A percentile compares a stretch with the other conserved stretches of the same genome.
Conservation (phyloP, 106 monocot species). For the Phalaenopsis equestris region DNA sequence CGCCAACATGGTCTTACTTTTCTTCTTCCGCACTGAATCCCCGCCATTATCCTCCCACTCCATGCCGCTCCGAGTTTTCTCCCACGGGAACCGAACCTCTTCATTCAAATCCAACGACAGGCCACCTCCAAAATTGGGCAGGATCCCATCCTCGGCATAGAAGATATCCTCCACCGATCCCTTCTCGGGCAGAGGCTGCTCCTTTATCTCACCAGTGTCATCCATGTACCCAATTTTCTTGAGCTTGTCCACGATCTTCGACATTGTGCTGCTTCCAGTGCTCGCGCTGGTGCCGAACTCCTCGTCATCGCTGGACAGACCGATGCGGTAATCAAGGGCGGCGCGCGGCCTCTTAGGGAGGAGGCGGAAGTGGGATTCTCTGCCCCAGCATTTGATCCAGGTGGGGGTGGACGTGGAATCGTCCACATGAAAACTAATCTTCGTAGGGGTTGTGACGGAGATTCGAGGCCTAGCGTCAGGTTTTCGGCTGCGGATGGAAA, state of each 20-base stretch:
- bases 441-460: neutral
- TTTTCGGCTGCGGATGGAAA: conserved; percentile 8
- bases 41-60: conserved; percentile 5
- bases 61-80: conserved; percentile 28
- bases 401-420: neutral
- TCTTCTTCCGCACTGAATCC: conserved; percentile 27
- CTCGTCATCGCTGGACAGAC: conserved; percentile 54
- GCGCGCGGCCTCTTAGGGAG: conserved; percentile 28
- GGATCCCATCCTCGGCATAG: conserved; percentile 68
- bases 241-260: conserved; percentile 63
- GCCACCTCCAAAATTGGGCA: conserved; percentile 66
- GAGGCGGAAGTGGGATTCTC: conserved; percentile 4
- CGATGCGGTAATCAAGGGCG: conserved; percentile 39
- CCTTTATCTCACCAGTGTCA: conserved; percentile 18
- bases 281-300: conserved; percentile 61
- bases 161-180: conserved; percentile 88
- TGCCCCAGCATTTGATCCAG: conserved; percentile 39
- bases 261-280: conserved; percentile 72
- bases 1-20: conserved; percentile 56
- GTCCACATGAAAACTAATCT: neutral
- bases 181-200: conserved; percentile 37
- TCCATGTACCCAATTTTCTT: conserved; percentile 78
- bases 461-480: conserved; percentile 6
- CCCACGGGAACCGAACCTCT: conserved; percentile 82
- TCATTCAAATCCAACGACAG: conserved; percentile 33